A percentile compares a stretch with the other conserved stretches of the same genome.
These are phyloP conservation scores for Mycosphaerella sp. DNA, from an alignment of 2,329 filamentous ascomycete species.

Conservation along the genomic window DNA sequence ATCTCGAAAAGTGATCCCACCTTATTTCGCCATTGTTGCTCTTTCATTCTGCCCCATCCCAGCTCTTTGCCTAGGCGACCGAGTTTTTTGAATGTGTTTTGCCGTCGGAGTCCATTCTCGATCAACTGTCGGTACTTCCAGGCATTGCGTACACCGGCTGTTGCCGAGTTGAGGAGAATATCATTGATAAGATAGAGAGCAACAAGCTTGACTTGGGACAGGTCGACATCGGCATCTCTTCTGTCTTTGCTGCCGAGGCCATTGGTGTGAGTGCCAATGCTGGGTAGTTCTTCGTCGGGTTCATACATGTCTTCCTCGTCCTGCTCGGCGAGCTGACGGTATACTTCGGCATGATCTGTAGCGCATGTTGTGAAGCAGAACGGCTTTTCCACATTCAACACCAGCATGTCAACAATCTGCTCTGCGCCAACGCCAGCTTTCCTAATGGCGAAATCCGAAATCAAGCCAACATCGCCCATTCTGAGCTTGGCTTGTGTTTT, in stretches of 20 bases:
- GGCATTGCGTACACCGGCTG: slow-evolving; percentile 70
- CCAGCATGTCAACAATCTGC: slow-evolving; percentile 84
- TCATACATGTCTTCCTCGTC: slow-evolving; percentile 38
- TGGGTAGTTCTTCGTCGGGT: slow-evolving; percentile 28
- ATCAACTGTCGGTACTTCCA: slow-evolving; percentile 83
- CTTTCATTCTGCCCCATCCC: slow-evolving; percentile 72
- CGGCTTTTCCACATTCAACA: slow-evolving; percentile 73
- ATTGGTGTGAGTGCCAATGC: slow-evolving; percentile 34
- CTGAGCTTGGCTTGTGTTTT: slow-evolving; percentile 66
- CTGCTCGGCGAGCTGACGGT: too few species aligned
- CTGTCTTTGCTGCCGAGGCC: slow-evolving; percentile 27
- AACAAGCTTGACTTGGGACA: slow-evolving; percentile 67
- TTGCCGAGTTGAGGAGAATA: slow-evolving; percentile 69
- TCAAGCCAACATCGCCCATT: slow-evolving; percentile 76
- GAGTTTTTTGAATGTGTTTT: slow-evolving; percentile 66
- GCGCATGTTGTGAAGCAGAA: slow-evolving; percentile 59
- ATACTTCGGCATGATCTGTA: neutral
- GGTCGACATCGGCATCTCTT: slow-evolving; percentile 51
- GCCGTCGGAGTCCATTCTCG: slow-evolving; percentile 61
- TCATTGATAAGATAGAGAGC: slow-evolving; percentile 76
- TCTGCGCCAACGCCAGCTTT: slow-evolving; percentile 79
- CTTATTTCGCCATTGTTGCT: slow-evolving; percentile 78
- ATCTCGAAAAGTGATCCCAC: slow-evolving; percentile 61
- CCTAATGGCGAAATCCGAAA: slow-evolving; percentile 82
- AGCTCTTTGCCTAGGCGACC: slow-evolving; percentile 66